Conservation (phyloP, 1,139 yeast species). For the Hemisphaericaspora xylofermentans region DNA sequence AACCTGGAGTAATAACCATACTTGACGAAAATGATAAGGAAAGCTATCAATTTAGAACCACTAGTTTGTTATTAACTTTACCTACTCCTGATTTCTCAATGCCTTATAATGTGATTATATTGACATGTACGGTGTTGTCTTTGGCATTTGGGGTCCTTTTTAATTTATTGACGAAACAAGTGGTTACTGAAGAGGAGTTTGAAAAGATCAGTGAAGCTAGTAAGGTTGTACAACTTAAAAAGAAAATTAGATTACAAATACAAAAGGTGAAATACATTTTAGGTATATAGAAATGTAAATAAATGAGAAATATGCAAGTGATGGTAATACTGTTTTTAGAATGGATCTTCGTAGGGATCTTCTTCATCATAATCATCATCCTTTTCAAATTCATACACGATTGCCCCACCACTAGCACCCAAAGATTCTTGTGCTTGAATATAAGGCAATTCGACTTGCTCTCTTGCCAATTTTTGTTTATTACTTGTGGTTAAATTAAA, state of each 20-base stretch:
- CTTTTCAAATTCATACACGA: constrained; percentile 85
- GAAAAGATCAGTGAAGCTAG: constrained; percentile 38
- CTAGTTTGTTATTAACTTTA: constrained; percentile 77
- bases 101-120: constrained; percentile 97
- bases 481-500: constrained; percentile 77
- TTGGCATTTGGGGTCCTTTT: constrained; percentile 84
- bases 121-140: constrained; percentile 93
- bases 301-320: too few species aligned
- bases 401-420: constrained; percentile 81
- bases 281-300: neutral
- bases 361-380: constrained; percentile 94
- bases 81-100: constrained; percentile 98
- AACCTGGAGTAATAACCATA: constrained; percentile 78
- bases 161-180: constrained; percentile 72
- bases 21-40: constrained; percentile 24
- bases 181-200: constrained; percentile 76
- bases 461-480: constrained; percentile 74
- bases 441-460: constrained; percentile 84
- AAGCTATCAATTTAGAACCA: constrained; percentile 69
- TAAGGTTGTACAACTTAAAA: constrained; percentile 23
- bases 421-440: constrained; percentile 78
- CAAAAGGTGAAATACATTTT: constrained; percentile 3
- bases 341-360: constrained; percentile 96
- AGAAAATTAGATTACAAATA: constrained; percentile 10
- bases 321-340: too few species aligned